Evolutionary conservation across 176 grass and related monocot species (phyloP), one percentile per base, ranked within the genome.

Genomic region (Phoenix dactylifera): DNA sequence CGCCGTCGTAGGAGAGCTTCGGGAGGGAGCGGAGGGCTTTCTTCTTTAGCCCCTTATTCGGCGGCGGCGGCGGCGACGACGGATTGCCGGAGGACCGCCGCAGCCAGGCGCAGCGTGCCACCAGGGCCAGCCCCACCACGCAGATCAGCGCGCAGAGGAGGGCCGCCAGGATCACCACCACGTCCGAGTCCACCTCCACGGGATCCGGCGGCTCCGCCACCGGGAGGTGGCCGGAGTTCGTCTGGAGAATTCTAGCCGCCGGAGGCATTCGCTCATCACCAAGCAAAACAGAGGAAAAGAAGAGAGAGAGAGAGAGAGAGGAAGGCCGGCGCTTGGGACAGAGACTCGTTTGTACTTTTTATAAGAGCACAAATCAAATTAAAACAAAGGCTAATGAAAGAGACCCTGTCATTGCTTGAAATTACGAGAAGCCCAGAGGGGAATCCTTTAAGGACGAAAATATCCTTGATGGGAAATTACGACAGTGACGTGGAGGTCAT

Each of bases 91-190:
- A 24, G 19, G 63, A 22, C 14, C 76, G 60, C 7, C 83, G 88
- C 25, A 64, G 20, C 72, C 88, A 82, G 24, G 83, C 73, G 66
- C 83, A 92, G 55, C 88, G 79, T 0, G 88, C 62, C 22, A 80
- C 76, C 9, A 82, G 54, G 48, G 79, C 88, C 15, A 92, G 71
- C 1, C 88, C 73, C 29, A 77, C 76, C 44, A 90, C 79, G 70
- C 86, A 89, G 62, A 89, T 76, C 50, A 89, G 66, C 20, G 86
- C 86, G 67, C 86, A 89, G 58, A 89, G 78, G 15, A 89, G 76
- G 18, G 86, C 86, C 5, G 86, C 82, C 18, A 89, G 78, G 65
- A 89, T 79, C 29, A 85, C 82, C 14, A 79, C 86, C 17, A 85
- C 65, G 70, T 85, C 78, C 49, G 86, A 82, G 70, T 82, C 82